Base-by-base conservation (phyloP, 352 stramenopile genomes). In the Plasmopara muralis region DNA sequence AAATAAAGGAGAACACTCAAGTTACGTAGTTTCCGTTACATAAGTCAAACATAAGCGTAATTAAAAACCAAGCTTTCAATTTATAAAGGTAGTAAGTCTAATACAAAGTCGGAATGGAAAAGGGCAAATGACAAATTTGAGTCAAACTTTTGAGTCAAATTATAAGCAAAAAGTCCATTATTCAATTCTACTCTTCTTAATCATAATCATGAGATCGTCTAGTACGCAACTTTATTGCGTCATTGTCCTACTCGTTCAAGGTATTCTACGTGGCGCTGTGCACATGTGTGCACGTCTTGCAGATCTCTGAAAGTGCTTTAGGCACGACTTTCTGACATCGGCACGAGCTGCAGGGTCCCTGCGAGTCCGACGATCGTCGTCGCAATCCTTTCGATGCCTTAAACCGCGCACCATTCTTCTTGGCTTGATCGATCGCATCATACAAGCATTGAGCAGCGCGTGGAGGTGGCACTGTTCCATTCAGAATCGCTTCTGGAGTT, bases 291-390 rank as follows among this genome's bases (percentile, higher is more conserved):
- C 78, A 89, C 6, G 53, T 77, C 65, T 89, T 89, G 70, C 80
- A 90, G 47, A 86, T 88, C 40, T 86, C 87, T 4, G 77, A 88
- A 39, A 88, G 83, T 0, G 75, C 57, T 55, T 87, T 90, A 18
- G 65, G 51, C 9, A 83, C 66, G 31, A 84, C 88, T 44, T 74
- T 46, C 10, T 62, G 53, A 53, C 80, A 90, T 45, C 58, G 58
- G 44, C 80, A 90, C 34, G 66, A 70, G 1, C 63, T 73, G 49
- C 80, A 88, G 4, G 41, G 43, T 40, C 65, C 57, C 50, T 67
- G 55, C 13, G 52, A n/a, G 9, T 43, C 28, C 39, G 60, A 50
- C 1, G 59, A 60, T 18, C 47, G 50, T 8, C 43, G 28, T 47
- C 55, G 58, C 6, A 49, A 56, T 2, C 45, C 59, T 30, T 49